These are phyloP conservation scores for Tripidium arundinaceum DNA, from an alignment of 202 grass and related monocot genomes.

Conservation along the genomic window DNA sequence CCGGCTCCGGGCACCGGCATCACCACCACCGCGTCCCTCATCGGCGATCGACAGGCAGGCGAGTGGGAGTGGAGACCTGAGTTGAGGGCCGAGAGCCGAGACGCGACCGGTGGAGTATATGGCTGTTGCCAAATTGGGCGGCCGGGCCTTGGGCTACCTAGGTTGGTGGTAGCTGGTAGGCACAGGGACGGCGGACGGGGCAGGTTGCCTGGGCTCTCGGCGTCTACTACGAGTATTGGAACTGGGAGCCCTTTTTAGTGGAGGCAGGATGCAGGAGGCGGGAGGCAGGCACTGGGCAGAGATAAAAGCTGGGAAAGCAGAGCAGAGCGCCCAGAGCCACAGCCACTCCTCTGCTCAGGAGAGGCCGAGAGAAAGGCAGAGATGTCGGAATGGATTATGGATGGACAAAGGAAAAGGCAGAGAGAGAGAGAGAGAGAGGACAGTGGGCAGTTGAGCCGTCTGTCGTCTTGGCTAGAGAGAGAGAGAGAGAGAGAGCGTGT, in stretches of 20 bases:
- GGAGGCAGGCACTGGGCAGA: not conserved
- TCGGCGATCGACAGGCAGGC: not conserved
- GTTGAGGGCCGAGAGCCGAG: not conserved
- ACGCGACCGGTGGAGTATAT: not conserved
- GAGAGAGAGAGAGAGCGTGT: not conserved
- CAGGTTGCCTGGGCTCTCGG: not conserved
- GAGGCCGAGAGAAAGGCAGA: not conserved
- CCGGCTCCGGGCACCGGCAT: not conserved
- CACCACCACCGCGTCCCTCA: slow-evolving; percentile 23
- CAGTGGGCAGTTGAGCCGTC: slow-evolving; percentile 13
- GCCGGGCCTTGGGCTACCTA: not conserved
- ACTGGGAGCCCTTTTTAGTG: slow-evolving; percentile 1
- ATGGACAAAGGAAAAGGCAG: not conserved
- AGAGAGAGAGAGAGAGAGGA: not conserved
- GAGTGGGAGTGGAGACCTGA: not conserved
- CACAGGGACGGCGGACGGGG: not conserved
- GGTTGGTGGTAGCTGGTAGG: not conserved
- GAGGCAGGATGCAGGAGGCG: not conserved
- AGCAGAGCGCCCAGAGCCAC: not conserved
- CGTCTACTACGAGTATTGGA: not conserved
- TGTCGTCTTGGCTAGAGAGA: not conserved
- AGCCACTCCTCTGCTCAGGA: not conserved
- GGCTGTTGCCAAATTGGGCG: slow-evolving; percentile 25
- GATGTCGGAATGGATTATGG: not conserved
- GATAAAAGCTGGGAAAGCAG: not conserved